Conservation (phyloP, 495 filamentous ascomycete genomes). For the Viridothelium virens region DNA sequence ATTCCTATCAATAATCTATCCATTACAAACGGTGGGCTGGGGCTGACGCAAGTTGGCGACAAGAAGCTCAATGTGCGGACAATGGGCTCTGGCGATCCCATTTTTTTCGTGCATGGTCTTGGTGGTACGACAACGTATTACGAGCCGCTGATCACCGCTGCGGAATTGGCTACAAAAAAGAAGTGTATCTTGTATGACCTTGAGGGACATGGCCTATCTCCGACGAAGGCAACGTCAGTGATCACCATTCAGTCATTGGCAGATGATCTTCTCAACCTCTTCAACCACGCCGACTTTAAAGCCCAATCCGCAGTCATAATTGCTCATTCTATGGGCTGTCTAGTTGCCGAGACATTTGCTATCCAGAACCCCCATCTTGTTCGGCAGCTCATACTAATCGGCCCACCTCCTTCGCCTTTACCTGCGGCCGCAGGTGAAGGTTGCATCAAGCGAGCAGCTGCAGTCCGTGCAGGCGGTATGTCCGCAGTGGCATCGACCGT, state of each 20-base stretch:
- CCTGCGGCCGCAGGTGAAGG: conserved; percentile 40
- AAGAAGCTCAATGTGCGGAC: conserved; percentile 39
- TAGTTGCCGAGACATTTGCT: conserved; percentile 40
- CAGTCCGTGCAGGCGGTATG: conserved; percentile 42
- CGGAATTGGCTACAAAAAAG: conserved; percentile 19
- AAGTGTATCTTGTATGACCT: conserved; percentile 39
- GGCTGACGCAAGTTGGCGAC: conserved; percentile 38
- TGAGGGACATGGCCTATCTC: conserved; percentile 48
- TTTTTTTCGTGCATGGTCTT: conserved; percentile 48
- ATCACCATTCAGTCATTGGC: conserved; percentile 40
- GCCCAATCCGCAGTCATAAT: conserved; percentile 31
- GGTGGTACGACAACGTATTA: conserved; percentile 41
- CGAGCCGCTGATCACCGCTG: conserved; percentile 35
- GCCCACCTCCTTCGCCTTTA: conserved; percentile 37
- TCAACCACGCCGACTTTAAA: conserved; percentile 19
- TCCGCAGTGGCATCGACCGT: conserved; percentile 37
- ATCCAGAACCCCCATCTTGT: conserved; percentile 36
- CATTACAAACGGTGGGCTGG: conserved; percentile 28
- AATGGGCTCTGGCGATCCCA: conserved; percentile 24
- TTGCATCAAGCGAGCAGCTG: conserved; percentile 38
- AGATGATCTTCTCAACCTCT: conserved; percentile 39
- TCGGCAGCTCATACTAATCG: conserved; percentile 39
- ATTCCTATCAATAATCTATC: conserved; percentile 30
- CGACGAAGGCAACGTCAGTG: conserved; percentile 38
- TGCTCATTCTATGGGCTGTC: conserved; percentile 43